phyloP scores from a whole-genome alignment of 345 rosid genomes.

The Erysimum cheiranthoides region DNA sequence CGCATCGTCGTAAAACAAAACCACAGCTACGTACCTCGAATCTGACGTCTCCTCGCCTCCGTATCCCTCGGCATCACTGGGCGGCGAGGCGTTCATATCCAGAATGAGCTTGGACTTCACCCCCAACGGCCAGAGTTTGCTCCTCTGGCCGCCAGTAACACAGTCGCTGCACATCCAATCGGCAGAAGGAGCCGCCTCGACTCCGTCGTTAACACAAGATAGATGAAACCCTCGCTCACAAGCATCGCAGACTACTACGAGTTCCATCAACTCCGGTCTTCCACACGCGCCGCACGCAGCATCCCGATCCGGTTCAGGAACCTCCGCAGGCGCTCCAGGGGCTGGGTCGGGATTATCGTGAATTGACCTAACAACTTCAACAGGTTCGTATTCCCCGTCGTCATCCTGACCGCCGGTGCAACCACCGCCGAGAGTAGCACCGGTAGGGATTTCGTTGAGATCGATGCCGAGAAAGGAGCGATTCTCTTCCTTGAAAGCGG shows the following conservation, averaged over 20 bases:
- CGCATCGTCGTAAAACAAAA: conserved; percentile 8
- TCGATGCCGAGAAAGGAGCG: conserved; percentile 86
- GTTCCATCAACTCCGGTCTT: conserved; percentile 50
- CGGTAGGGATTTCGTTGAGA: conserved; percentile 96
- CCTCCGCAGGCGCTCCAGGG: conserved; percentile 56
- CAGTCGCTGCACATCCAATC: conserved; percentile 93
- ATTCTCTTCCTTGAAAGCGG: conserved; percentile 45
- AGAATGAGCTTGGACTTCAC: conserved; percentile 70
- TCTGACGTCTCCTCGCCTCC: conserved; percentile 52
- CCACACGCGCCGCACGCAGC: conserved; percentile 68
- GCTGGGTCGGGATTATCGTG: conserved; percentile 72
- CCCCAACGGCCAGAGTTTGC: conserved; percentile 87
- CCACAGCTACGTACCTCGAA: conserved; percentile 55
- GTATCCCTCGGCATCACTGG: conserved; percentile 75
- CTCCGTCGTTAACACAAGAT: conserved; percentile 49
- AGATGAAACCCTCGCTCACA: conserved; percentile 90
- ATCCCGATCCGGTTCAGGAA: conserved; percentile 46
- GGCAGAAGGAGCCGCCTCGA: conserved; percentile 38
- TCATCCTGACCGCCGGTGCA: conserved; percentile 26
- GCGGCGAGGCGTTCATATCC: conserved; percentile 94
- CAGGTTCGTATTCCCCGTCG: conserved; percentile 50
- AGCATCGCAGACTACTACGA: conserved; percentile 83
- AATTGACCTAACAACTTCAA: conserved; percentile 65
- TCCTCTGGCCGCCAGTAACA: conserved; percentile 58
- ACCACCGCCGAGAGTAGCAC: conserved; percentile 50